Evolutionary conservation across 208 protist species (phyloP), one percentile per base, ranked within the genome.

Genomic region (Trypanosoma lewisi): DNA sequence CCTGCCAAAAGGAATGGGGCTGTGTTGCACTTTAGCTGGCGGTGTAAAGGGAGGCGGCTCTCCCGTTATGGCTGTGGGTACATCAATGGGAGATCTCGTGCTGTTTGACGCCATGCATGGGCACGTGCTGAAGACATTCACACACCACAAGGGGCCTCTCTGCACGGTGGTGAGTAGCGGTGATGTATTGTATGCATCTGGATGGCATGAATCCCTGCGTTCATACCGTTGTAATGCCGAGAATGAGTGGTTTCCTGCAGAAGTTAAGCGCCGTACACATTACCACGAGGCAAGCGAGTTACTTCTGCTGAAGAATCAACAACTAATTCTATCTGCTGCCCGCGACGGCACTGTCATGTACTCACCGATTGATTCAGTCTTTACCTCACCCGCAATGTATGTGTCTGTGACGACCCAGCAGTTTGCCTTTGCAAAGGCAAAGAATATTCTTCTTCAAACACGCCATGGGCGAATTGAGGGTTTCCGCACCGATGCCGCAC

Each of bases 251-350:
- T 82, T 83, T 67, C 86, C 89, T 11, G 85, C 85, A 2, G 84
- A 96, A 59, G 89, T 96, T 65, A 96, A 96, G 72, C 84, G 89
- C 0, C 89, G 89, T 53, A 93, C 86, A 41, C 89, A 96, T 58
- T 93, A 96, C 73, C 89, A 96, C 59, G 89, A 96, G 69, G 80
- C 81, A 27, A 88, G 62, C 41, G 77, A 93, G 60, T 66, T 96
- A 28, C 28, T 65, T 4, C 14, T 92, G 27, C 28, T 87, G 47
- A 56, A 75, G 12, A 69, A 70, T 27, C 70, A 60, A 11, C 78
- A 87, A 67, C 71, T 93, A 12, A 54, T 96, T n/a, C 63, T 96
- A 19, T 96, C 89, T 17, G 79, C 85, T 8, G 49, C 85, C 11
- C 81, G 87, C 17, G 89, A 96, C 57, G 86, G 85, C 54, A 95